phyloP scores from a whole-genome alignment of 371 early-diverging fungal species.

The Mucor piriformis region DNA sequence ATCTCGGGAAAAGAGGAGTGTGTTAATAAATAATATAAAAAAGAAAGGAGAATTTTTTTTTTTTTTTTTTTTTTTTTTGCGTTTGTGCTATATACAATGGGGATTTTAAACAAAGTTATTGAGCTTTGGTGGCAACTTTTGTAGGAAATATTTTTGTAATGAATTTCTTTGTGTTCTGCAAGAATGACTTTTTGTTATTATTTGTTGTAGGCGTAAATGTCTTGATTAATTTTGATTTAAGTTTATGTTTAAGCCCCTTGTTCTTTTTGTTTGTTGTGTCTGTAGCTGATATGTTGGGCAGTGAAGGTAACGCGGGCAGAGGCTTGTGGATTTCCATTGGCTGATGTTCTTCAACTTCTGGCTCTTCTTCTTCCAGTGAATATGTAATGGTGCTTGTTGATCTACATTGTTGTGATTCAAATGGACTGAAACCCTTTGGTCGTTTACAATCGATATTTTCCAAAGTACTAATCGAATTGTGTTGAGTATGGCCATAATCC shows the following conservation, averaged over 20 bases:
- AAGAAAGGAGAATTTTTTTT: neutral
- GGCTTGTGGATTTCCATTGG: constrained; percentile 12
- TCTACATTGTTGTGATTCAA: constrained; percentile 2
- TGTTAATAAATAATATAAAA: neutral
- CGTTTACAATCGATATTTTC: constrained; percentile 15
- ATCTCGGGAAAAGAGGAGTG: neutral
- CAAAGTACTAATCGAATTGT: constrained; percentile 14
- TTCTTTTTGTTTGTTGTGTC: constrained; percentile 6
- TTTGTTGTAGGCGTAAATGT: constrained; percentile 11
- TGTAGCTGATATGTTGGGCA: constrained; percentile 8
- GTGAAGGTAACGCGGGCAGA: constrained; percentile 13
- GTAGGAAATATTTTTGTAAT: constrained; percentile 17
- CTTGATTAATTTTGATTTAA: constrained; percentile 13
- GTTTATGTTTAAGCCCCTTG: constrained; percentile 21
- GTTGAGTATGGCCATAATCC: constrained; percentile 12
- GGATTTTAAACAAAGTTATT: constrained; percentile 7
- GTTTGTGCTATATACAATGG: neutral
- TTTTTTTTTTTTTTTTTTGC: neutral
- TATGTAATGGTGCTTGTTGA: neutral
- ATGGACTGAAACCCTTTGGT: constrained; percentile 9
- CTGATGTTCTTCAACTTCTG: neutral
- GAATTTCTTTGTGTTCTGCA: constrained; percentile 18
- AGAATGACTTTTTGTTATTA: constrained; percentile 5
- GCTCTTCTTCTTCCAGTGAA: neutral
- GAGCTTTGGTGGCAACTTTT: neutral